Evolutionary conservation across 2,329 filamentous ascomycete genomes (phyloP).

Genomic region (Uncinocarpus reesii): DNA sequence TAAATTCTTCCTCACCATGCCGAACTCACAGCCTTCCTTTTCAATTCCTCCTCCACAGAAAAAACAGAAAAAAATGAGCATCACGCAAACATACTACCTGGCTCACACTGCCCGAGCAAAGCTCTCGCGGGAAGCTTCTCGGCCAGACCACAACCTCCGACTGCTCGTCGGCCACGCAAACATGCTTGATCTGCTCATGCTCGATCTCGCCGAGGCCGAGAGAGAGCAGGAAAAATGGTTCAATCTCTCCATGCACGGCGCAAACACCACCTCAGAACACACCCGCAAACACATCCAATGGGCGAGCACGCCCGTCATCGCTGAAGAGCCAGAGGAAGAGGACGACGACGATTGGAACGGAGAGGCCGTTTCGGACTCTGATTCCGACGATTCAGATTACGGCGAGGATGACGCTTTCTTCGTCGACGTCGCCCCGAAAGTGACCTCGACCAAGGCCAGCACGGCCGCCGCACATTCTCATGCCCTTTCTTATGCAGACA

Average conservation of each 20-base stretch:
- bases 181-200: slow-evolving; percentile 90
- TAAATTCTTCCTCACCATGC: not conserved
- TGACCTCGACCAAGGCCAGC: slow-evolving; percentile 3
- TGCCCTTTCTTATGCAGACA: no score
- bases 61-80: slow-evolving; percentile 79
- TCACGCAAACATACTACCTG: slow-evolving; percentile 97
- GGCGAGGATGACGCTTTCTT: slow-evolving; percentile 28
- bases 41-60: slow-evolving; percentile 27
- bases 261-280: slow-evolving; percentile 37
- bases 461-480: not conserved
- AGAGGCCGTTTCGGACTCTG: slow-evolving; percentile 41
- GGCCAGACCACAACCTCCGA: slow-evolving; percentile 86
- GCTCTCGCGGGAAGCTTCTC: slow-evolving; percentile 84
- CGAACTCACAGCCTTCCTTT: not conserved
- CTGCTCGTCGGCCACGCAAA: slow-evolving; percentile 96
- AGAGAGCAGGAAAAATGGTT: slow-evolving; percentile 95
- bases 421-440: slow-evolving; percentile 8
- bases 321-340: slow-evolving; percentile 61
- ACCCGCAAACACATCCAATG: slow-evolving; percentile 68
- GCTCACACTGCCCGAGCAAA: slow-evolving; percentile 93
- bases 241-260: slow-evolving; percentile 83
- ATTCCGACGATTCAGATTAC: slow-evolving; percentile 44
- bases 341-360: slow-evolving; percentile 49
- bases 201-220: slow-evolving; percentile 83
- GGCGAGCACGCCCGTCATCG: slow-evolving; percentile 61